Evolutionary conservation across 345 rosid genomes (phyloP), one percentile per base, ranked within the genome.

Genomic region (Bruguiera parviflora): DNA sequence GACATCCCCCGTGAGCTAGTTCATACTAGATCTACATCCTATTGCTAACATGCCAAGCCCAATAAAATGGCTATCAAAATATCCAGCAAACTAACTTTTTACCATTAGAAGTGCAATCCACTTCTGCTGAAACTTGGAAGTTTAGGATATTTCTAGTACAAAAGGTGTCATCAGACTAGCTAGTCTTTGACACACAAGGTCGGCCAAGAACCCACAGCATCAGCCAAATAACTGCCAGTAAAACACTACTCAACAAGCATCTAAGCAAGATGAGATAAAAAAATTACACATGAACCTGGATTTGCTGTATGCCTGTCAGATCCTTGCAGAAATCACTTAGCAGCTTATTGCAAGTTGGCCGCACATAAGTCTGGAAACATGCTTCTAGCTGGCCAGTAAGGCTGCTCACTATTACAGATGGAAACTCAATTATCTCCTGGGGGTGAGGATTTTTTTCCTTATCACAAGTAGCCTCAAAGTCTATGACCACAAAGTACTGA

Each of bases 391-490:
- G 79, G 28, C 83, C 83, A 49, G 83, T 82, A 56, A 66, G 64
- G 74, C 83, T 76, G 67, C 79, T 82, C 70, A 82, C 85, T 29
- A 82, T 76, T 65, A 82, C 85, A 61, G 83, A 79, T 29, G 85
- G 85, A 73, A 82, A 82, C 79, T 82, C 85, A 9, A 82, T 82
- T 33, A 82, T 82, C 77, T 82, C 85, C 53, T 82, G 85, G 18
- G 85, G 85, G 61, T 82, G 83, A n/a, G 85, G 85, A 63, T 76
- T 82, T 74, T 63, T 79, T 64, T 71, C 85, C 75, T 74, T 79
- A 71, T 79, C 85, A 66, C 85, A 77, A 59, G 85, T 82, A 49
- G 83, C 85, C 82, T 82, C 85, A 37, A 82, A 79, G 73, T 82
- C 85, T 61, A 82, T 79, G 68, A 82, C 81, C 69, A 82, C 83